Percentiles rank a stretch among this genome's conserved stretches.
Evolutionary conservation across 2,329 filamentous ascomycete species (phyloP).

Genomic region (Aspergillus uvarum): DNA sequence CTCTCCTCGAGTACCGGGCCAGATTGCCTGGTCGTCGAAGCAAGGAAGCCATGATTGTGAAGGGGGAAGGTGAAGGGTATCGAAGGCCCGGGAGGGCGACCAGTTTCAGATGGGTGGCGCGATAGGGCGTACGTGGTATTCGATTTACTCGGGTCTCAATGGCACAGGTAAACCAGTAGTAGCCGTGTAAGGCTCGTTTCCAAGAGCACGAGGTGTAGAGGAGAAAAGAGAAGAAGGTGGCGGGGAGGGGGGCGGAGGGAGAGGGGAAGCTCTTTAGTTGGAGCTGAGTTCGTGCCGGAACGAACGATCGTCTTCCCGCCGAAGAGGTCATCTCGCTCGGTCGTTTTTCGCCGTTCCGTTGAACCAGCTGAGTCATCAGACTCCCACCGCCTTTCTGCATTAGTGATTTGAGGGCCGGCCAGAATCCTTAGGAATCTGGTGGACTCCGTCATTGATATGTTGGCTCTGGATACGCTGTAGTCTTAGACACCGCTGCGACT

Average conservation of each 20-base stretch:
- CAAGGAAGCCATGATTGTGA: conserved; percentile 63
- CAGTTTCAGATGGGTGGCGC: conserved; percentile 17
- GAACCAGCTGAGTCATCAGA: conserved; percentile 35
- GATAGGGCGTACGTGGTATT: conserved; percentile 18
- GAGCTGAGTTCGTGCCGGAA: conserved; percentile 14
- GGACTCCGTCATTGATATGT: conserved; percentile 1
- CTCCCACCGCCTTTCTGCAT: neutral
- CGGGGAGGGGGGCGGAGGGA: conserved; percentile 5
- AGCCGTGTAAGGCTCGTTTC: conserved; percentile 29
- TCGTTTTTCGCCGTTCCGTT: conserved; percentile 33
- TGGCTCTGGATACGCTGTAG: neutral
- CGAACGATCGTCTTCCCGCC: conserved; percentile 12
- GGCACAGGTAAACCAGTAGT: conserved; percentile 20
- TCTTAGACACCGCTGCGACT: neutral
- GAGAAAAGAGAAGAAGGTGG: conserved; percentile 9
- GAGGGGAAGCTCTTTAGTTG: conserved; percentile 26
- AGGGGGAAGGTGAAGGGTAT: conserved; percentile 33
- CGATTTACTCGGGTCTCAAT: conserved; percentile 20
- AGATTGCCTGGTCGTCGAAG: conserved; percentile 66
- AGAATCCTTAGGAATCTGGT: conserved; percentile 19
- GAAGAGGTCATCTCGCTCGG: conserved; percentile 17
- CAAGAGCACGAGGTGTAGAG: conserved; percentile 7
- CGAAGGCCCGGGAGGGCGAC: conserved; percentile 15
- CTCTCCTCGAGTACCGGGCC: conserved; percentile 61
- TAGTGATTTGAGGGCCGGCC: neutral